These are phyloP conservation scores for Phytophthora lateralis DNA, from an alignment of 352 stramenopile species.

Conservation along the genomic window DNA sequence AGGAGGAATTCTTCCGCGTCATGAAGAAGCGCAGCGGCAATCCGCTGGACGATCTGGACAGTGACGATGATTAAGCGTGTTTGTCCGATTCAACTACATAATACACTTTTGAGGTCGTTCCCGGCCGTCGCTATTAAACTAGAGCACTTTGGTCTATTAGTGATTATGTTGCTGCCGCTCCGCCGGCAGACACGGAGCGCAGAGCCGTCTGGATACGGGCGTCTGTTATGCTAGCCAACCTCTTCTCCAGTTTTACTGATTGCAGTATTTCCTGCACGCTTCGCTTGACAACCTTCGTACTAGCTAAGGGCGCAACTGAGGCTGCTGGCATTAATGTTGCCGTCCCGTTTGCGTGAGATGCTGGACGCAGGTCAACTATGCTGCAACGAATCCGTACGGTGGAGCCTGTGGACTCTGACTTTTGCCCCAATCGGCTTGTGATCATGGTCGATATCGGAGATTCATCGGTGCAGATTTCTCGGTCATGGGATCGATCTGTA, in stretches of 20 bases:
- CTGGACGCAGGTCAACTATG: constrained; percentile 28
- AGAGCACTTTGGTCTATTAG: constrained; percentile 32
- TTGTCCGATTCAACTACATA: not conserved
- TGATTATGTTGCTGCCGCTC: constrained; percentile 24
- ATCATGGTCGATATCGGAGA: constrained; percentile 30
- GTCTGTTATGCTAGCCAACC: constrained; percentile 32
- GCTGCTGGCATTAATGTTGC: not conserved
- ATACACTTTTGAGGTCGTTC: constrained; percentile 6
- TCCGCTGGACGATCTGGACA: constrained; percentile 91
- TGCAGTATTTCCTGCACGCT: constrained; percentile 79
- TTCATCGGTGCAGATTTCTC: constrained; percentile 13
- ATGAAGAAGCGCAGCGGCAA: constrained; percentile 96
- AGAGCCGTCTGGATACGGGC: constrained; percentile 16
- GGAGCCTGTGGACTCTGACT: constrained; percentile 42
- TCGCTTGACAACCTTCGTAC: constrained; percentile 55
- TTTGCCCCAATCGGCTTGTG: constrained; percentile 38
- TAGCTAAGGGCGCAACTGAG: constrained; percentile 2
- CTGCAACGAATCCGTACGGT: constrained; percentile 54
- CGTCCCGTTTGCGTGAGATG: not conserved
- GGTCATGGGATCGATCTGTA: not conserved
- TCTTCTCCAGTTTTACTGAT: constrained; percentile 52
- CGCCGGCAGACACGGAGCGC: constrained; percentile 4
- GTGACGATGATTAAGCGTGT: constrained; percentile 81
- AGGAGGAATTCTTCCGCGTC: constrained; percentile 95
- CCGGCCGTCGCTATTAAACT: constrained; percentile 20